Evolutionary conservation across 1,284 basidiomycete species (phyloP), one percentile per base, ranked within the genome.

Genomic region (Meira nashicola): DNA sequence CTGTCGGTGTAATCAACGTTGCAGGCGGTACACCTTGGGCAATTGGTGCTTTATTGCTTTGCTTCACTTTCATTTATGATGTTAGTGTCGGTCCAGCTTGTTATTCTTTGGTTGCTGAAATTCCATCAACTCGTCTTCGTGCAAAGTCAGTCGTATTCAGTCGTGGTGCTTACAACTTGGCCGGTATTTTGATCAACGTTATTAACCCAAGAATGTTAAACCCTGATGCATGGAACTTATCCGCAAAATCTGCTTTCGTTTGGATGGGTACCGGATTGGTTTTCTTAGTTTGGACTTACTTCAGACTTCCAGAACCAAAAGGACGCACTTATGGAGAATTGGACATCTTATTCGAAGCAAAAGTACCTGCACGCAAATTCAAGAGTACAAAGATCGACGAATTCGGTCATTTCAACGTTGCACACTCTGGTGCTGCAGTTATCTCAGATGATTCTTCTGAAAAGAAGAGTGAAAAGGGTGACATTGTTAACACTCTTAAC

Each of bases 111-210:
- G 81, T 82, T 8, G 79, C 81, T 15, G 82, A 83, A 57, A 71
- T 82, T 44, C 75, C 80, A 0, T 80, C 81, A n/a, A 79, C 80
- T 17, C 78, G 82, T 23, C 77, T 83, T 5, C 75, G 80, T 17
- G 79, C 81, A 66, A 84, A 84, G 77, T 82, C 83, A 1, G 79
- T 84, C 62, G 83, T 81, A 0, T 77, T 84, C 23, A 80, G 81
- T 37, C 79, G 83, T 51, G 79, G 79, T 58, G 64, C 76, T 4
- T 82, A 82, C 77, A 80, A 81, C 63, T 40, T 68, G 23, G 65
- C 61, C 14, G 60, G 67, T 23, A 59, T 70, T 58, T 66, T 77
- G 46, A 79, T 80, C 66, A 82, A 81, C 65, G 77, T 80, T 60
- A 71, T 81, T 57, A 77, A 76, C n/a, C 82, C 82, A 1, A 70